phyloP scores from a whole-genome alignment of 495 filamentous ascomycete species.

The Talaromyces ruber region DNA sequence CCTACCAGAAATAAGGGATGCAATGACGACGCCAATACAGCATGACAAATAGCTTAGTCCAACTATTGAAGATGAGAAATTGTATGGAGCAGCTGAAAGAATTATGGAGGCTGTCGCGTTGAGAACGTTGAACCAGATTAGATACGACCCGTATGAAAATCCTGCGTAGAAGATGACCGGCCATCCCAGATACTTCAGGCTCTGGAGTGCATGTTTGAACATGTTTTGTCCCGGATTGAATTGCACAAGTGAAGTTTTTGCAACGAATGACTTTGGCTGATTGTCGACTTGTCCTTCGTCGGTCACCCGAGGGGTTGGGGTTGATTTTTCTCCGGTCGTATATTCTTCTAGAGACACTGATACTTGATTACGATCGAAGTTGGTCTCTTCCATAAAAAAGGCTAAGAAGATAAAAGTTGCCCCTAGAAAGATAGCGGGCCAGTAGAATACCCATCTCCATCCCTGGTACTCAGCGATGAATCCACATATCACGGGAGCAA shows the following conservation, averaged over 20 bases:
- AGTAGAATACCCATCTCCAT: slow-evolving; percentile 58
- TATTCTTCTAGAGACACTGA: neutral
- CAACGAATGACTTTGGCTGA: slow-evolving; percentile 34
- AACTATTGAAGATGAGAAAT: slow-evolving; percentile 50
- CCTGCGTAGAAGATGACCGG: slow-evolving; percentile 60
- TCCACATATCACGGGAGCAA: slow-evolving; percentile 56
- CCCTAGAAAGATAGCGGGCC: slow-evolving; percentile 53
- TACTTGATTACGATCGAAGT: slow-evolving; percentile 38
- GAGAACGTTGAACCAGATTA: slow-evolving; percentile 60
- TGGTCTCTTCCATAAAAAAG: slow-evolving; percentile 66
- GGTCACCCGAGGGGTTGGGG: slow-evolving; percentile 4
- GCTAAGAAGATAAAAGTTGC: slow-evolving; percentile 49
- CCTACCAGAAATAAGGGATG: slow-evolving; percentile 41
- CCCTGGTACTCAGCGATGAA: slow-evolving; percentile 60
- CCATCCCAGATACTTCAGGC: slow-evolving; percentile 41
- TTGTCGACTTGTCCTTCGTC: slow-evolving; percentile 18
- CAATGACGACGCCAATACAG: slow-evolving; percentile 44
- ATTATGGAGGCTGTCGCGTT: slow-evolving; percentile 58
- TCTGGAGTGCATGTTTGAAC: slow-evolving; percentile 29
- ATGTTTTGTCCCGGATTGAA: slow-evolving; percentile 44
- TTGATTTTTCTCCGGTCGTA: neutral
- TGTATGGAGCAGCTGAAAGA: slow-evolving; percentile 47
- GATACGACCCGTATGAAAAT: slow-evolving; percentile 55
- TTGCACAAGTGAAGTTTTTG: slow-evolving; percentile 44
- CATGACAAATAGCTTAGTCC: slow-evolving; percentile 54